Conservation (phyloP, 805 yeast species). For the Kodamaea hsintzibuensis region DNA sequence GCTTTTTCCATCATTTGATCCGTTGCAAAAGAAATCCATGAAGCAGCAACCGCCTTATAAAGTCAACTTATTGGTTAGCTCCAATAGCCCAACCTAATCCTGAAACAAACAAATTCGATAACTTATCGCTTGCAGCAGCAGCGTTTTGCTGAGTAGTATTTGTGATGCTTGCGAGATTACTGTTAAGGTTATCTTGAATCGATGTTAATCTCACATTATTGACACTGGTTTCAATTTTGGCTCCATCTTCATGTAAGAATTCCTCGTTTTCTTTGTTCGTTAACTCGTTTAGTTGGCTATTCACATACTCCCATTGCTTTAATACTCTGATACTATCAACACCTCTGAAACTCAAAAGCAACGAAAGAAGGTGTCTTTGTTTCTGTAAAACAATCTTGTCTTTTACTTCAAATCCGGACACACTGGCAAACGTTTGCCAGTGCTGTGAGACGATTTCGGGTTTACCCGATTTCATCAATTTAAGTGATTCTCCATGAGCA, state of each 20-base stretch:
- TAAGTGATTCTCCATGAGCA: slow-evolving; percentile 49
- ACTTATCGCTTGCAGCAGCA: slow-evolving; percentile 43
- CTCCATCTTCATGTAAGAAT: slow-evolving; percentile 18
- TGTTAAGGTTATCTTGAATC: slow-evolving; percentile 4
- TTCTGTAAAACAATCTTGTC: slow-evolving; percentile 31
- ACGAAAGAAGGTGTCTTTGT: slow-evolving; percentile 48
- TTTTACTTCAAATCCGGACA: slow-evolving; percentile 23
- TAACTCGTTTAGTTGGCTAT: slow-evolving; percentile 5
- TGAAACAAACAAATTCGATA: slow-evolving; percentile 51
- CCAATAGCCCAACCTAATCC: slow-evolving; percentile 69
- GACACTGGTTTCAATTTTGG: slow-evolving; percentile 23
- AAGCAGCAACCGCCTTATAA: no score
- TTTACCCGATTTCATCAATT: slow-evolving; percentile 31
- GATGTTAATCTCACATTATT: slow-evolving; percentile 17
- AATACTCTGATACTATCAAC: slow-evolving; percentile 22
- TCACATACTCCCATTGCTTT: slow-evolving; percentile 7
- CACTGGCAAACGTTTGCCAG: slow-evolving; percentile 51
- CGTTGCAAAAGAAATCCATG: no score
- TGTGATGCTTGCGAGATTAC: slow-evolving; percentile 16
- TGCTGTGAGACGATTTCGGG: slow-evolving; percentile 20
- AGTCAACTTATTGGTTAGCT: slow-evolving; percentile 38
- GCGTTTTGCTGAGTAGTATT: slow-evolving; percentile 24
- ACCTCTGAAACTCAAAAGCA: slow-evolving; percentile 51
- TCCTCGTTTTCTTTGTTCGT: slow-evolving; percentile 4
- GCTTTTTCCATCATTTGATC: no score